Conservation (phyloP, 2,329 filamentous ascomycete species). For the Atkinsonella texensis region DNA sequence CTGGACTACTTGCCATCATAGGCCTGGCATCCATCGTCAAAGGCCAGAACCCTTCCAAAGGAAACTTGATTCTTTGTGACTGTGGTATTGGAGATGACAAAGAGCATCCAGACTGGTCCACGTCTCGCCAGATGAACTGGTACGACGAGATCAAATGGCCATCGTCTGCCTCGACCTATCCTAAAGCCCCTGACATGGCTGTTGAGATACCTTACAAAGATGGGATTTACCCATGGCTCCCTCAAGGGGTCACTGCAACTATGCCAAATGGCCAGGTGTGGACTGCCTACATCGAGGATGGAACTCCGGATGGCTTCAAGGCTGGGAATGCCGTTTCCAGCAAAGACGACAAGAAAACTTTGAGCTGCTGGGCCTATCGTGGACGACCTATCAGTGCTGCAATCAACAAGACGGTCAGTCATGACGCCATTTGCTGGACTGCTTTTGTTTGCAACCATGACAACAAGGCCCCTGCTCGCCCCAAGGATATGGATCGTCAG, state of each 20-base stretch:
- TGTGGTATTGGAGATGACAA: conserved; percentile 30
- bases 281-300: conserved; percentile 30
- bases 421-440: conserved; percentile 26
- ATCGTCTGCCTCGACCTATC: conserved; percentile 20
- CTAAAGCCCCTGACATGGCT: conserved; percentile 24
- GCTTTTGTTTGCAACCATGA: conserved; percentile 30
- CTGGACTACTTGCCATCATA: conserved; percentile 12
- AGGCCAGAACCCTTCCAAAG: conserved; percentile 18
- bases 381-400: conserved; percentile 26
- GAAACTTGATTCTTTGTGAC: conserved; percentile 29
- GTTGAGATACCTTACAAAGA: conserved; percentile 26
- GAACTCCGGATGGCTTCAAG: conserved; percentile 27
- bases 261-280: conserved; percentile 28
- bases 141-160: conserved; percentile 27
- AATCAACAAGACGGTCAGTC: conserved; percentile 25
- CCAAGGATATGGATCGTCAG: conserved; percentile 23
- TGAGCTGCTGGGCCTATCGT: conserved; percentile 31
- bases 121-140: conserved; percentile 33
- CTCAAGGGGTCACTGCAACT: conserved; percentile 24
- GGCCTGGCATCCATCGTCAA: conserved; percentile 12
- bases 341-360: conserved; percentile 25
- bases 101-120: conserved; percentile 27
- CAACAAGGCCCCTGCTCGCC: conserved; percentile 19
- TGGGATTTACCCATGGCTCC: conserved; percentile 27
- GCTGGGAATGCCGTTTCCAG: conserved; percentile 28